Evolutionary conservation across 2,329 filamentous ascomycete species (phyloP), one percentile per base, ranked within the genome.

Genomic region (Stromatinia cepivora): DNA sequence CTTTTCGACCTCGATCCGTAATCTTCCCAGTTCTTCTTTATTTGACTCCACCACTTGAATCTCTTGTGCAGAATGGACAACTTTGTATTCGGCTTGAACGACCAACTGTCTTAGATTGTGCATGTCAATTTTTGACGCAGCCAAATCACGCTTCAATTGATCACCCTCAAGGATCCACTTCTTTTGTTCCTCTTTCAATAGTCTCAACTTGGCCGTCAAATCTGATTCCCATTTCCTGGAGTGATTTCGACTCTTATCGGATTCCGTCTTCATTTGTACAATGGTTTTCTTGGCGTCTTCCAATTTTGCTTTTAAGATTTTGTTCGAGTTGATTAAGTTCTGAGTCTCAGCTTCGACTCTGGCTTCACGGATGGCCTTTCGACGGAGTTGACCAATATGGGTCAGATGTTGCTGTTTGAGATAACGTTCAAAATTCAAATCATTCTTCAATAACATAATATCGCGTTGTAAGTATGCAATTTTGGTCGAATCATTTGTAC

Each of bases 321-420:
- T 88, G 76, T 94, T 94, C 25, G 86, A 88, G 74, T 93, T 90
- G 72, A 94, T 87, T 4, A 95, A 81, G 66, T 93, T 93, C 73
- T 94, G 91, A 2, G 90, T 93, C 77, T 95, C 92, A 0, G 92
- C 92, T 77, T 94, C 92, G 0, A 88, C 90, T 1, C 91, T 90
- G 10, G 91, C 91, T 78, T 94, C 90, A 72, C 87, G 87, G 72
- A 94, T 87, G 70, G 93, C 89, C 71, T 89, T 88, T 20, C 91
- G 85, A 73, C 92, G 89, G 54, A 95, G 81, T 75, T 92, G 90
- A 0, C 91, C 91, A 76, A 95, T 94, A 70, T 94, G 91, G 2
- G 89, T 87, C 73, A 94, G 87, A 78, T 94, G 92, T 76, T 95
- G 92, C 72, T 93, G 88, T 77, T 94, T 94, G 75, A 94, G 85